These are phyloP conservation scores for Artemisia argyi DNA, from an alignment of 129 eudicot genomes.

Conservation along the genomic window DNA sequence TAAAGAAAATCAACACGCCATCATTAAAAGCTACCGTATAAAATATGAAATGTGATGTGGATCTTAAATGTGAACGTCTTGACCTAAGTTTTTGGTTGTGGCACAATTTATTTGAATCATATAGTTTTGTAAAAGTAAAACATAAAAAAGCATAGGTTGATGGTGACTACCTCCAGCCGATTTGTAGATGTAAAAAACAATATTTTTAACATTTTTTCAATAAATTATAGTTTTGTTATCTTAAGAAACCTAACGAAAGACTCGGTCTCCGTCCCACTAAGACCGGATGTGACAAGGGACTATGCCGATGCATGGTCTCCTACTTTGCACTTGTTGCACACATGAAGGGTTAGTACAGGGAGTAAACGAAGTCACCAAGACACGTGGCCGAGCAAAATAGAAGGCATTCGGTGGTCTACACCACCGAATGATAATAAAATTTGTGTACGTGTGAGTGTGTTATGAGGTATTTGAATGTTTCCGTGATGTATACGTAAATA, in stretches of 20 bases:
- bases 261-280: too few species aligned
- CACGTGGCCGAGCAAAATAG: too few species aligned
- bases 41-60: neutral
- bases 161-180: slow-evolving; percentile 9
- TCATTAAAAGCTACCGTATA: neutral
- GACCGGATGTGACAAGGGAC: too few species aligned
- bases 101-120: slow-evolving; percentile 13
- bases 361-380: too few species aligned
- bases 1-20: neutral
- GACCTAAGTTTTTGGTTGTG: neutral
- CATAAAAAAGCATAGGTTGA: slow-evolving; percentile 1
- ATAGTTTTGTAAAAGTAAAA: slow-evolving; percentile 4
- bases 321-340: too few species aligned
- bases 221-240: neutral
- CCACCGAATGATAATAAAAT: too few species aligned
- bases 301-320: too few species aligned
- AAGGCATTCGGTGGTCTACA: too few species aligned
- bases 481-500: too few species aligned
- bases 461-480: too few species aligned
- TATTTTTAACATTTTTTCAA: neutral
- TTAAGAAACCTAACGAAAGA: neutral
- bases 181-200: neutral
- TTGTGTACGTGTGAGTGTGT: too few species aligned
- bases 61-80: slow-evolving; percentile 8
- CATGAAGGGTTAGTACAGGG: too few species aligned